These are phyloP conservation scores for Hypholoma fasciculare DNA, from an alignment of 768 basidiomycete genomes.

Conservation along the genomic window DNA sequence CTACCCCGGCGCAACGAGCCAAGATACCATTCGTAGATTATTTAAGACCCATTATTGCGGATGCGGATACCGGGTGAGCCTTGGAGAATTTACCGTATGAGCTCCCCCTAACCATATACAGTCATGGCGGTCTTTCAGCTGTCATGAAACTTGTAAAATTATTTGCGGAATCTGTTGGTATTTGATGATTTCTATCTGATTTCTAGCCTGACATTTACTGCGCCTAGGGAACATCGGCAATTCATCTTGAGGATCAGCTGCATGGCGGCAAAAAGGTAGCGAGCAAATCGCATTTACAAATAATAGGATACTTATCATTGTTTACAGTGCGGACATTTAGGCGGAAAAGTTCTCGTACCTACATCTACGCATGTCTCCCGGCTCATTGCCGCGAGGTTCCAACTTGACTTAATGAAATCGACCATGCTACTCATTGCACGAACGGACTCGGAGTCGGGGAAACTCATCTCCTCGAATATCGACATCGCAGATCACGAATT, in stretches of 20 bases:
- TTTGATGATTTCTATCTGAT: neutral
- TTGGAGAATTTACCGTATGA: constrained; percentile 1
- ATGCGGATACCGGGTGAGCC: constrained; percentile 88
- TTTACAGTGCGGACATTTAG: constrained; percentile 77
- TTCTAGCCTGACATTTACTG: neutral
- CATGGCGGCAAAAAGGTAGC: constrained; percentile 89
- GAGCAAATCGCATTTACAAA: neutral
- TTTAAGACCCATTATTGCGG: constrained; percentile 89
- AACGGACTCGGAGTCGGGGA: constrained; percentile 88
- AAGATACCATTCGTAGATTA: constrained; percentile 85
- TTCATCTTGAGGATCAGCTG: constrained; percentile 93
- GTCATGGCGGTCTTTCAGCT: constrained; percentile 90
- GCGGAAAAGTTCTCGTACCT: constrained; percentile 92
- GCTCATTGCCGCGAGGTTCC: constrained; percentile 83
- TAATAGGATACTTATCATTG: constrained; percentile 5
- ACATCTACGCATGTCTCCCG: constrained; percentile 85
- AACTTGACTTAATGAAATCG: constrained; percentile 86
- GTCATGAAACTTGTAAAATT: constrained; percentile 95
- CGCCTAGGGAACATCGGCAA: constrained; percentile 80
- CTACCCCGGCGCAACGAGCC: constrained; percentile 60
- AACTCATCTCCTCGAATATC: constrained; percentile 80
- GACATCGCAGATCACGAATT: constrained; percentile 83
- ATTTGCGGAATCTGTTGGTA: constrained; percentile 84
- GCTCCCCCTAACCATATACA: constrained; percentile 29
- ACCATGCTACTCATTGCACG: constrained; percentile 90